Conservation (phyloP, 1,139 yeast species). For the Arxiozyma heterogenica region DNA sequence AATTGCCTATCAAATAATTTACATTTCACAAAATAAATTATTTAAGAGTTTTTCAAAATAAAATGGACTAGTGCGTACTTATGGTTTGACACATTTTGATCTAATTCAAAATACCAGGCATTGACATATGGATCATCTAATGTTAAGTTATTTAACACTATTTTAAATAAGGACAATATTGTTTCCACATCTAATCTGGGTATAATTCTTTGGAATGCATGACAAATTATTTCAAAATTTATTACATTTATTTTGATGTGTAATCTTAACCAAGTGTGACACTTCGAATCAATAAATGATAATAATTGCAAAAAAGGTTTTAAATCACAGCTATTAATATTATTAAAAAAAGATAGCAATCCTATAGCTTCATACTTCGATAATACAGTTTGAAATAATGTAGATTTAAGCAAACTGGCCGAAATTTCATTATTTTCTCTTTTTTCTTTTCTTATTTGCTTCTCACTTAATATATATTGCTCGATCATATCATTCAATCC, state of each 20-base stretch:
- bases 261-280: background rate
- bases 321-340: background rate
- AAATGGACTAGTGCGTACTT: background rate
- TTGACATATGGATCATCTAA: background rate
- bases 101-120: conserved; percentile 1
- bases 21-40: background rate
- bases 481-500: background rate
- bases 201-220: background rate
- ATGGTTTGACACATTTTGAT: background rate
- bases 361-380: background rate
- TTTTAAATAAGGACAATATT: background rate
- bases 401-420: background rate
- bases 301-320: background rate
- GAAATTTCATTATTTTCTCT: background rate
- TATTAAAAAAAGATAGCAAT: background rate
- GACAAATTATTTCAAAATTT: background rate
- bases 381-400: background rate
- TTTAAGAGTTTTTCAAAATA: background rate
- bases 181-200: background rate
- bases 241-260: background rate
- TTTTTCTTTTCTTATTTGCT: background rate
- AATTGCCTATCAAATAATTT: too few relatives aligned
- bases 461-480: background rate
- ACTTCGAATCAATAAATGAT: background rate
- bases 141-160: background rate